Base-by-base conservation (phyloP, 2,329 filamentous ascomycete genomes). In the Penicillium vulpinum region DNA sequence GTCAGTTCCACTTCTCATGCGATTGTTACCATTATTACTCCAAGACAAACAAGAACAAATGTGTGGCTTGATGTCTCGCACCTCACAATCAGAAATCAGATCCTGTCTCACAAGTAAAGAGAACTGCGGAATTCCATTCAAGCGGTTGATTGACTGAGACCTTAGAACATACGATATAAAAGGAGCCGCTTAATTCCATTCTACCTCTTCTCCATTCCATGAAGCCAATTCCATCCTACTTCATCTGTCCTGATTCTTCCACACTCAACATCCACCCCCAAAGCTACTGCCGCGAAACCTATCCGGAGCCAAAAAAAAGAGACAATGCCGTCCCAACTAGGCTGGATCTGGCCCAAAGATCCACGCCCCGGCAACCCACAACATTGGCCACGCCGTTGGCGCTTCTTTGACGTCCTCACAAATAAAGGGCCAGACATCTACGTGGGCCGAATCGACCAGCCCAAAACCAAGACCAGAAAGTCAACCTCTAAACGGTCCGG, bases 361-460 rank as follows among this genome's bases (percentile, higher is more conserved):
- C 73, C 70, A n/a, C 62, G 63, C 9, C 73, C 69, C 3, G 68
- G 70, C 40, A 73, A 73, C 21, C 67, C 70, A 22, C 33, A 58
- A 10, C 62, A 58, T 57, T 74, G 71, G 72, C 63, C 66, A 10
- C 62, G 62, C 10, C 59, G 63, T 48, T 66, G 65, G 66, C 71
- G 71, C 6, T 53, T 78, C 21, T 65, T 67, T 21, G 73, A 79
- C 45, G 64, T 78, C 51, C 40, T 77, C 16, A 71, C 60, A 8
- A 71, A 71, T 35, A 73, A 70, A 54, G 77, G 76, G 1, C 76
- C 77, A 13, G 77, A 79, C 62, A 74, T 79, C 5, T 78, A 73
- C 35, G 64, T 78, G n/a, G 71, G 68, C 8, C 59, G 49, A 15
- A 64, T 72, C 41, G 50, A 57, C 10, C 24, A 62, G 18, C 15